These are phyloP conservation scores for Pistacia atlantica DNA, from an alignment of 345 rosid species.

Conservation along the genomic window DNA sequence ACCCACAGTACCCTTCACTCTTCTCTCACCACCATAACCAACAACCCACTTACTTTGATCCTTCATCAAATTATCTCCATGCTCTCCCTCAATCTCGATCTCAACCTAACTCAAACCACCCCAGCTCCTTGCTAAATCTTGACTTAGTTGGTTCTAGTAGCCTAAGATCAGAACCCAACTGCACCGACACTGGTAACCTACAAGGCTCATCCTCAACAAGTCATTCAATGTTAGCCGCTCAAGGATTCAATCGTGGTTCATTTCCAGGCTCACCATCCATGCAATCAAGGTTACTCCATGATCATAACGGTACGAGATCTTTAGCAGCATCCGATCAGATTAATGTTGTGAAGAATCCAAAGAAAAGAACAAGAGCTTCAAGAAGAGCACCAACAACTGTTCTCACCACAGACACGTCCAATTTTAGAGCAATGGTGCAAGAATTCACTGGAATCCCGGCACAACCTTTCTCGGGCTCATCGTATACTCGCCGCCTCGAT, in stretches of 20 bases:
- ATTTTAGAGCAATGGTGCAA: slow-evolving; percentile 94
- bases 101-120: slow-evolving; percentile 30
- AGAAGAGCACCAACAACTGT: slow-evolving; percentile 90
- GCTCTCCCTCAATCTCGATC: slow-evolving; percentile 40
- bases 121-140: slow-evolving; percentile 33
- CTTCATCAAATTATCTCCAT: slow-evolving; percentile 34
- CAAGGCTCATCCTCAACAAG: slow-evolving; percentile 17
- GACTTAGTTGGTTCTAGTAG: slow-evolving; percentile 24
- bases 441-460: slow-evolving; percentile 92
- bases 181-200: slow-evolving; percentile 21
- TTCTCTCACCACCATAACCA: slow-evolving; percentile 22
- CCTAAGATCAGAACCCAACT: slow-evolving; percentile 32
- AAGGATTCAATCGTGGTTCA: slow-evolving; percentile 24
- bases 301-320: slow-evolving; percentile 19
- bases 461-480: slow-evolving; percentile 66
- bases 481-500: slow-evolving; percentile 65
- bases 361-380: slow-evolving; percentile 85
- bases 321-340: slow-evolving; percentile 29
- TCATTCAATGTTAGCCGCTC: slow-evolving; percentile 25
- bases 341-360: slow-evolving; percentile 52
- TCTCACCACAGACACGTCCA: slow-evolving; percentile 84
- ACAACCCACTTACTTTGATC: slow-evolving; percentile 37
- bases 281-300: slow-evolving; percentile 24
- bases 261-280: slow-evolving; percentile 28
- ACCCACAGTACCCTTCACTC: slow-evolving; percentile 31